Evolutionary conservation across 2,329 filamentous ascomycete species (phyloP).

Genomic region (Cordyceps farinosa): DNA sequence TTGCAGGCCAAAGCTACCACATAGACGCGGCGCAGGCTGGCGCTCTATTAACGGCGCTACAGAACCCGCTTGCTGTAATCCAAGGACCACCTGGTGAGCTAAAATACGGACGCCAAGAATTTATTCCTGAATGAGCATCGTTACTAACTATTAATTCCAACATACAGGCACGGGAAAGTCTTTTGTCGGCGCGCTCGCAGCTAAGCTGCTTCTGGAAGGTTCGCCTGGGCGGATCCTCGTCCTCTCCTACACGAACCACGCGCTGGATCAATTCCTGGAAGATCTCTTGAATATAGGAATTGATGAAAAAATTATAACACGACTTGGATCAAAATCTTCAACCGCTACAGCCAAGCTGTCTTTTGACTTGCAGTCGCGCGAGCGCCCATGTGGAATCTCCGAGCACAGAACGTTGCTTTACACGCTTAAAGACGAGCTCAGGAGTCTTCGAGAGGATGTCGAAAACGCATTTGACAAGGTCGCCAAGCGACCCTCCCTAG

Average conservation of each 20-base stretch:
- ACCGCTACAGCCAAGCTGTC: slow-evolving; percentile 44
- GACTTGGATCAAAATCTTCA: slow-evolving; percentile 60
- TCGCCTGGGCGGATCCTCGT: slow-evolving; percentile 56
- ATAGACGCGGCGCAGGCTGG: slow-evolving; percentile 39
- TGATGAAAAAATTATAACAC: slow-evolving; percentile 45
- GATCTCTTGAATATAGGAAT: slow-evolving; percentile 62
- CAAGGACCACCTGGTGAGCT: slow-evolving; percentile 66
- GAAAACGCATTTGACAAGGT: background rate
- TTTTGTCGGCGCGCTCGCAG: slow-evolving; percentile 63
- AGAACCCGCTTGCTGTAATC: slow-evolving; percentile 55
- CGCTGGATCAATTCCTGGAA: slow-evolving; percentile 61
- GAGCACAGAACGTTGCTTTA: background rate
- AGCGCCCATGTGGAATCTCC: background rate
- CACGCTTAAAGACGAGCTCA: background rate
- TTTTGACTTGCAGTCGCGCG: slow-evolving; percentile 33
- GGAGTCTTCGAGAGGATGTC: background rate
- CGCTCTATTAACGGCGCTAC: slow-evolving; percentile 52
- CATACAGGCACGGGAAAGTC: slow-evolving; percentile 67
- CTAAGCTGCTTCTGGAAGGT: slow-evolving; percentile 50
- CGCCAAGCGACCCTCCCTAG: background rate
- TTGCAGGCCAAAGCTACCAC: slow-evolving; percentile 16
- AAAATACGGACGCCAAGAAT: background rate
- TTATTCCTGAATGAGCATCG: background rate
- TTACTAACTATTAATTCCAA: background rate
- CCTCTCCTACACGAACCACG: slow-evolving; percentile 66